Evolutionary conservation across 1,139 yeast genomes (phyloP), one percentile per base, ranked within the genome.

Genomic region (Eremothecium gossypii): DNA sequence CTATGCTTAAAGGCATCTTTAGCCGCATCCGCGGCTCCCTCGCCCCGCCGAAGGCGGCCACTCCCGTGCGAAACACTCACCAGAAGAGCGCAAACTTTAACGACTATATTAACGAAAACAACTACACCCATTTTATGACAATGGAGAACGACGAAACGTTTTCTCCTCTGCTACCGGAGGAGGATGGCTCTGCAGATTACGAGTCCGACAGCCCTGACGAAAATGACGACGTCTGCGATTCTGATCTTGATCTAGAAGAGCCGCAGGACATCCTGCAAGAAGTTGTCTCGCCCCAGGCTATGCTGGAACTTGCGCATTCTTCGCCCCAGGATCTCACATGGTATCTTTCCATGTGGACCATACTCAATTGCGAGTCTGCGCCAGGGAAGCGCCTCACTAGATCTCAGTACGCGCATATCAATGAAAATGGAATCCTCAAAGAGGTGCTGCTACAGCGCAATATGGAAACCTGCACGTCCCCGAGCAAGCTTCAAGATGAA

Each of bases 141-240:
- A 47, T 44, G n/a, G 49, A 46, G 11, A 44, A 41, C 3, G 47
- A 46, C 3, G 41, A 42, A n/a, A 35, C 33, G 9, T 44, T 42
- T 27, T 41, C 41, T 26, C 47, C 47, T 8, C 38, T 64, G 7
- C 49, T 74, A 17, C 63, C 74, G 1, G 79, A 74, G 10, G 53
- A 61, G 7, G 83, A 77, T 50, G 55, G 59, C 26, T 75, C 80
- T 0, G 65, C 50, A 1, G 77, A 74, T 48, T 74, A 65, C 36
- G 27, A 30, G 2, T 49, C 46, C 7, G 38, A 39, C n/a, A 46
- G 39, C 5, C 27, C 26, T 23, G 59, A 54, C 20, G 41, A 47
- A 11, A 60, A 49, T 17, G 55, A 53, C 11, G 51, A 47, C n/a
- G 56, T 49, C 10, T 49, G 50, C 1, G 49, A 45, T 10, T 27